Evolutionary conservation across 441 rosid species (phyloP).

Genomic region (Eruca vesicaria): DNA sequence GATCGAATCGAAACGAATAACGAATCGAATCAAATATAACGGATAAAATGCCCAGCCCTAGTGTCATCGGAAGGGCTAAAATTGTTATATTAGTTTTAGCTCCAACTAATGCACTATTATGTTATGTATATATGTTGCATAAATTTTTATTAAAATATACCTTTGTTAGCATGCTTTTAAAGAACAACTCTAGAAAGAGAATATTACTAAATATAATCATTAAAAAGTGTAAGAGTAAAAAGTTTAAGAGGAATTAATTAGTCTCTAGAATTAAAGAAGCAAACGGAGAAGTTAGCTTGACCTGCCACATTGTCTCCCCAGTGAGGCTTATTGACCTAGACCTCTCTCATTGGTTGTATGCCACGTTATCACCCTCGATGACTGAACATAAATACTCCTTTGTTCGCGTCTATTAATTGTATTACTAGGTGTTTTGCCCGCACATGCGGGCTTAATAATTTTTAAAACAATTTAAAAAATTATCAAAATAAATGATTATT

Average conservation of each 20-base stretch:
- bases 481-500: no score
- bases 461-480: no score
- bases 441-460: no score
- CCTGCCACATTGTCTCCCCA: conserved; percentile 37
- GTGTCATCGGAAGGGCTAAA: background rate
- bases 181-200: background rate
- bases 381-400: conserved; percentile 19
- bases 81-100: background rate
- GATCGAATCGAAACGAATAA: no score
- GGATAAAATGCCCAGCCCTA: no score
- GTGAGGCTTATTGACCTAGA: conserved; percentile 18
- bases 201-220: background rate
- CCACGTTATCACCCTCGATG: conserved; percentile 31
- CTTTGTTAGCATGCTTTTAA: background rate
- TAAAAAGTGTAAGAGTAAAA: background rate
- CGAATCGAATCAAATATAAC: no score
- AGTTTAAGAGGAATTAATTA: background rate
- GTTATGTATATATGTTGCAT: background rate
- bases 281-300: conserved; percentile 17
- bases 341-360: conserved; percentile 17
- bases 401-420: background rate
- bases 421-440: no score
- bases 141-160: background rate
- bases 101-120: background rate
- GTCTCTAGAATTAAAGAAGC: background rate